Base-by-base conservation (phyloP, 306 rosid genomes). In the Cyclanthera cordifolia region DNA sequence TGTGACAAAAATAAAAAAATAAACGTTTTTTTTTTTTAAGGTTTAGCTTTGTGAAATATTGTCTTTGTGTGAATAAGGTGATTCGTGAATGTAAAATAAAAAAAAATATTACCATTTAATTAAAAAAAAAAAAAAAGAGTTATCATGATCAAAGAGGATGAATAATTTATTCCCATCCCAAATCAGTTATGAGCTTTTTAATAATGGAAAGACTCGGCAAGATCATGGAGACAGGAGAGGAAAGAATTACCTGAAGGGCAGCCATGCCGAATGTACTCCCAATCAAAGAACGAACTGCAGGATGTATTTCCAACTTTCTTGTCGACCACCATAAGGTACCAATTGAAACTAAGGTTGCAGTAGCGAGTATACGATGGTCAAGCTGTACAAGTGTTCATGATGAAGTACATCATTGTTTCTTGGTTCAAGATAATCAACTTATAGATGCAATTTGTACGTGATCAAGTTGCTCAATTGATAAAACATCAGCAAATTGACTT, bases 351-450 rank as follows among this genome's bases (percentile, higher is more conserved):
- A 89, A 72, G 20, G 95, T 82, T 58, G 90, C 73, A 4, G 89
- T 80, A 24, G 95, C 96, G 12, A 92, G 89, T 77, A 92, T 77
- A 39, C 95, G 97, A 63, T 91, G 97, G 67, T 91, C 87, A 11
- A 91, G 94, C 97, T 91, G 90, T 37, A 51, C 72, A 66, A n/a
- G n/a, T n/a, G n/a, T n/a, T n/a, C 39, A 13, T 50, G 28, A 25
- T 8, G 32, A 58, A 16, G 24, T n/a, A 53, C 23, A 39, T 54
- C 15, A 13, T 55, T 43, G 48, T 34, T 54, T 39, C 52, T 23
- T 50, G 32, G 9, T 70, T 55, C 28, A 25, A 55, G 39, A 43
- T 43, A 6, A 30, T 50, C 13, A 27, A 69, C 50, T 41, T 23
- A 63, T 14, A 64, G 23, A 20, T 21, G 20, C 34, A 64, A 13